Percentiles rank a stretch among this genome's conserved stretches.
Evolutionary conservation across 495 filamentous ascomycete genomes (phyloP).

Genomic region (Elasticomyces elasticus): DNA sequence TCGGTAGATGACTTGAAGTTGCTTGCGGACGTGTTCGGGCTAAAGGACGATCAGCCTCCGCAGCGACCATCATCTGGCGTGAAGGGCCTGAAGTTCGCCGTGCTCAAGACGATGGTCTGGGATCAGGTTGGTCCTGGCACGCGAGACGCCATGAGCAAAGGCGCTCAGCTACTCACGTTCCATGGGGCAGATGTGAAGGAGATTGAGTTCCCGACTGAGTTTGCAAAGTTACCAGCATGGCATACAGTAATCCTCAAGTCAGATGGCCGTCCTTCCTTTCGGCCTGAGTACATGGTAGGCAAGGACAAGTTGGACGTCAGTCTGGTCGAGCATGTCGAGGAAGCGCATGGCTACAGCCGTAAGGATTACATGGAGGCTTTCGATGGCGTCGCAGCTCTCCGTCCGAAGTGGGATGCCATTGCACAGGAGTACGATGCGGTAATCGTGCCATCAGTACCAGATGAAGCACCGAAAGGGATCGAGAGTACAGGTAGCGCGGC

Average conservation of each 20-base stretch:
- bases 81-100: conserved; percentile 37
- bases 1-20: conserved; percentile 42
- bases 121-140: conserved; percentile 38
- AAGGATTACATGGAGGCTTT: conserved; percentile 36
- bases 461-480: conserved; percentile 41
- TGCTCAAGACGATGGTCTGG: conserved; percentile 42
- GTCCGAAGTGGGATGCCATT: conserved; percentile 40
- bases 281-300: conserved; percentile 34
- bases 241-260: conserved; percentile 32
- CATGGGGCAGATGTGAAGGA: conserved; percentile 40
- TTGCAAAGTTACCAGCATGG: conserved; percentile 35
- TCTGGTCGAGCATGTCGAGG: conserved; percentile 38
- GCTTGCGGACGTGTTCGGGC: conserved; percentile 36
- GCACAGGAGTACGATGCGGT: conserved; percentile 39
- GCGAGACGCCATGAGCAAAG: conserved; percentile 35
- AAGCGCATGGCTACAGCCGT: conserved; percentile 29
- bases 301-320: conserved; percentile 33
- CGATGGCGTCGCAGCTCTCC: conserved; percentile 36
- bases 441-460: conserved; percentile 39
- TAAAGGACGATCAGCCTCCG: conserved; percentile 37
- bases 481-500: conserved; percentile 38
- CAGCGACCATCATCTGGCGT: conserved; percentile 27
- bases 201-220: conserved; percentile 38
- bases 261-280: conserved; percentile 38
- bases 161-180: conserved; percentile 30